Base-by-base conservation (phyloP, 1,139 yeast genomes). In the Protomyces inundatus region DNA sequence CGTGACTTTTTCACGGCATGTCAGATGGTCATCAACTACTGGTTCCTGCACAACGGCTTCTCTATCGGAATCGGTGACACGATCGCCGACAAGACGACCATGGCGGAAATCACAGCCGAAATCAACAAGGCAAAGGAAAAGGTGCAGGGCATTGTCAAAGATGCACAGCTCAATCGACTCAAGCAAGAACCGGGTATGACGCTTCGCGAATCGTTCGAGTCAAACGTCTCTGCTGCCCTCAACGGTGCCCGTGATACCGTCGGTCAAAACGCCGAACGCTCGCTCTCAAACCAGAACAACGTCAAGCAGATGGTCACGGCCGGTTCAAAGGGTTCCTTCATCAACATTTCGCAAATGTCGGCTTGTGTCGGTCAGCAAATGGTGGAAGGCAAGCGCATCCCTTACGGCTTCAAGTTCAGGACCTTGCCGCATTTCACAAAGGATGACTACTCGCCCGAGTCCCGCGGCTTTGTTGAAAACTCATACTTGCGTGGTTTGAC, bases 311-410 rank as follows among this genome's bases (percentile, higher is more conserved):
- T 95, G 99, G 98, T 93, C 67, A 88, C 93, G 69, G 93, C 98
- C 12, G 99, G 99, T 74, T 95, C 99, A 37, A 95, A 95, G 78
- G 99, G 99, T 81, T 95, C 98, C 12, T 93, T 91, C 76, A 95
- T 95, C 76, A 95, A 95, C 76, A 93, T 95, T 76, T 95, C 99
- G 35, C 98, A 91, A 79, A 95, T 95, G 98, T 90, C 98, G 57
- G 99, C 99, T 6, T 93, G 98, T 87, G 99, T 93, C 39, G 99
- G 99, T 72, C 99, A 95, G 78, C 99, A 95, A 76, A 93, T 95
- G 78, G 98, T 95, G 56, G 98, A 93, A 79, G 99, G 99, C 83
- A 93, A 90, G 77, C 95, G 99, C 83, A 93, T 95, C 80, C 96
- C 97, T 42, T 93, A 88, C 73, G 99, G 99, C 50, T 95, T 95